Conservation (phyloP, 2,329 filamentous ascomycete genomes). For the Corniculantispora saksenae region DNA sequence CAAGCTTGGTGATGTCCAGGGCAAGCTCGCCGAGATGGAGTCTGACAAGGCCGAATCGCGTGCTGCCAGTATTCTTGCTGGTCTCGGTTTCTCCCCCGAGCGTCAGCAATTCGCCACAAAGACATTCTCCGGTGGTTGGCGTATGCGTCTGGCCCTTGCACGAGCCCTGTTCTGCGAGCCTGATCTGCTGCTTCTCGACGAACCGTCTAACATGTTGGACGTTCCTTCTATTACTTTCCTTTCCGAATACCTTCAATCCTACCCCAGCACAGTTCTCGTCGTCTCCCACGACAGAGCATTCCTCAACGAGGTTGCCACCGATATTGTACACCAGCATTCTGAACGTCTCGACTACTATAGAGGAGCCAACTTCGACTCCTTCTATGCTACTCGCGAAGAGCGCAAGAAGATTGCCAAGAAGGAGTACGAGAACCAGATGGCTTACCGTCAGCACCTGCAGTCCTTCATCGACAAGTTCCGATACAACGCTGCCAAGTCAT, state of each 20-base stretch:
- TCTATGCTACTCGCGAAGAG: conserved; percentile 97
- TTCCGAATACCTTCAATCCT: conserved; percentile 89
- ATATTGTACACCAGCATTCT: conserved; percentile 98
- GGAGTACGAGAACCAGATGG: conserved; percentile 99
- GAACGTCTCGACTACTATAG: conserved; percentile 98
- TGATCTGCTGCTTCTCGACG: conserved; percentile 91
- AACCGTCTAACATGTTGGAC: conserved; percentile 99
- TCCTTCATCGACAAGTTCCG: conserved; percentile 99
- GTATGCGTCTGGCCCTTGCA: conserved; percentile 94
- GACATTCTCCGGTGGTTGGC: conserved; percentile 99
- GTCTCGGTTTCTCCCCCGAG: conserved; percentile 93
- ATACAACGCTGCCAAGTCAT: conserved; percentile 98
- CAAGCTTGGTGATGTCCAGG: conserved; percentile 86
- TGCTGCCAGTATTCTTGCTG: conserved; percentile 92
- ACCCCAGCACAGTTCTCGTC: conserved; percentile 92
- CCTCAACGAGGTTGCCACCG: conserved; percentile 97
- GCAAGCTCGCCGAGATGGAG: conserved; percentile 96
- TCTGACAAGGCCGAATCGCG: conserved; percentile 96
- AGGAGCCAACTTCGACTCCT: conserved; percentile 92
- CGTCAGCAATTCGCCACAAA: conserved; percentile 90
- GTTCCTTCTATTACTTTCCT: conserved; percentile 99
- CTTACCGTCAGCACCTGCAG: conserved; percentile 86
- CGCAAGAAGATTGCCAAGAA: conserved; percentile 93
- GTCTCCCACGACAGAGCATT: conserved; percentile 99
- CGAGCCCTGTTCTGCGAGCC: conserved; percentile 97